Conservation (phyloP, 495 filamentous ascomycete species). For the Cladorrhinum samala region DNA sequence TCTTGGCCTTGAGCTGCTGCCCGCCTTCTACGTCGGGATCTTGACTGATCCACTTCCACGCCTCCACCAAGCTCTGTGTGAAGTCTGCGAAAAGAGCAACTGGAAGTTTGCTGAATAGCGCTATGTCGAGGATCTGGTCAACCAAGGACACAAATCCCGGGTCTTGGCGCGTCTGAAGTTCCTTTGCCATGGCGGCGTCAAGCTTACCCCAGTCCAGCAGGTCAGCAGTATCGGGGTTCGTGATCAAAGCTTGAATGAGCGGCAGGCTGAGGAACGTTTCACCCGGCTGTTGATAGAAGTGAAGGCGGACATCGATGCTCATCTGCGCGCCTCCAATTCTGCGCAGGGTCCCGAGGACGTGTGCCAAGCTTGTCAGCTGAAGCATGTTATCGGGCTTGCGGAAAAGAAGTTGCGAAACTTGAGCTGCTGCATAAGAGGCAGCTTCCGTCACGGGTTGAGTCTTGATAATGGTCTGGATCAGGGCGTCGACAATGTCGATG, state of each 20-base stretch:
- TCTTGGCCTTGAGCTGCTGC: conserved; percentile 63
- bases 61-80: conserved; percentile 68
- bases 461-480: conserved; percentile 50
- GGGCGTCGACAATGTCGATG: conserved; percentile 56
- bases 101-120: conserved; percentile 69
- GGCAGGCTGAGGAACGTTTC: conserved; percentile 72
- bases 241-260: conserved; percentile 68
- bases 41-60: conserved; percentile 74
- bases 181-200: conserved; percentile 67
- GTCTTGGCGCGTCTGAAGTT: too few relatives aligned
- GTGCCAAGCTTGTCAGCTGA: conserved; percentile 75
- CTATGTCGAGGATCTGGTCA: conserved; percentile 63
- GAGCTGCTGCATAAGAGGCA: conserved; percentile 59
- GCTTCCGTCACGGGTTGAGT: conserved; percentile 58
- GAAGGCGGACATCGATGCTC: conserved; percentile 61
- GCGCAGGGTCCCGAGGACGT: conserved; percentile 74
- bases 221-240: too few relatives aligned
- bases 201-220: conserved; percentile 76
- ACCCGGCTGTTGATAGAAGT: conserved; percentile 59
- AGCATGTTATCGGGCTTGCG: conserved; percentile 47
- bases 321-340: conserved; percentile 67
- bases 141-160: conserved; percentile 71
- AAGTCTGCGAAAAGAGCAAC: conserved; percentile 80
- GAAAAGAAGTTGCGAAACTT: conserved; percentile 66
- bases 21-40: conserved; percentile 60